A percentile compares a stretch with the other conserved stretches of the same genome.
phyloP scores from a whole-genome alignment of 2,329 filamentous ascomycete genomes.

The Xylaria digitata region DNA sequence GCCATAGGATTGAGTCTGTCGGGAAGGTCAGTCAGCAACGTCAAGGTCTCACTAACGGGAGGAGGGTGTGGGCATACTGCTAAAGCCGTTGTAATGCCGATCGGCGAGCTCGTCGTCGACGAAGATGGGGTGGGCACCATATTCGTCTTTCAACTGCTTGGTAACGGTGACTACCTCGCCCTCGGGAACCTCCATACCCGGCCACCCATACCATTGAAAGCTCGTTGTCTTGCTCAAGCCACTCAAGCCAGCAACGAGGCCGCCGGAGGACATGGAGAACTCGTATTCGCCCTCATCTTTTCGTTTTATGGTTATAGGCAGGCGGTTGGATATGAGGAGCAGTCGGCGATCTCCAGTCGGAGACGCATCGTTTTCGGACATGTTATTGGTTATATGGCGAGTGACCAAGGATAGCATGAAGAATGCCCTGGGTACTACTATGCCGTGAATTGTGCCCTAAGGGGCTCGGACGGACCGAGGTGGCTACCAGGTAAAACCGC shows the following conservation, averaged over 20 bases:
- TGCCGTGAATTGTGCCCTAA: not conserved
- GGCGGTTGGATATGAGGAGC: conserved; percentile 90
- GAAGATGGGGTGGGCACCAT: conserved; percentile 91
- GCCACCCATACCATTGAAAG: conserved; percentile 99
- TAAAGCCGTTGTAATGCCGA: conserved; percentile 97
- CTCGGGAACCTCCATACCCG: conserved; percentile 90
- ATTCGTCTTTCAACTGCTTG: conserved; percentile 83
- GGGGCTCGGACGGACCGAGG: conserved; percentile 3
- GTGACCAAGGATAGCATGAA: not conserved
- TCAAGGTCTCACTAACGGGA: conserved; percentile 12
- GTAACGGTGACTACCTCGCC: conserved; percentile 80
- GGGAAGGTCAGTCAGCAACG: conserved; percentile 24
- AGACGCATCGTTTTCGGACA: conserved; percentile 43
- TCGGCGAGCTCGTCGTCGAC: conserved; percentile 94
- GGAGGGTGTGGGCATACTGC: conserved; percentile 70
- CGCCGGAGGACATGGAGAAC: conserved; percentile 97
- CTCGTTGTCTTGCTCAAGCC: conserved; percentile 91
- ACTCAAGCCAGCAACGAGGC: conserved; percentile 91
- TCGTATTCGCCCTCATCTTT: conserved; percentile 90
- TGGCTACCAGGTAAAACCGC: conserved; percentile 4
- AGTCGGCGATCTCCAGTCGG: conserved; percentile 59
- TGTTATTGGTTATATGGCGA: conserved; percentile 21
- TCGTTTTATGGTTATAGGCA: conserved; percentile 96
- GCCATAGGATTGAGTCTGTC: conserved; percentile 95
- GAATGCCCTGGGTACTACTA: conserved; percentile 3